These are phyloP conservation scores for Peziza echinospora DNA, from an alignment of 495 filamentous ascomycete genomes.

Conservation along the genomic window DNA sequence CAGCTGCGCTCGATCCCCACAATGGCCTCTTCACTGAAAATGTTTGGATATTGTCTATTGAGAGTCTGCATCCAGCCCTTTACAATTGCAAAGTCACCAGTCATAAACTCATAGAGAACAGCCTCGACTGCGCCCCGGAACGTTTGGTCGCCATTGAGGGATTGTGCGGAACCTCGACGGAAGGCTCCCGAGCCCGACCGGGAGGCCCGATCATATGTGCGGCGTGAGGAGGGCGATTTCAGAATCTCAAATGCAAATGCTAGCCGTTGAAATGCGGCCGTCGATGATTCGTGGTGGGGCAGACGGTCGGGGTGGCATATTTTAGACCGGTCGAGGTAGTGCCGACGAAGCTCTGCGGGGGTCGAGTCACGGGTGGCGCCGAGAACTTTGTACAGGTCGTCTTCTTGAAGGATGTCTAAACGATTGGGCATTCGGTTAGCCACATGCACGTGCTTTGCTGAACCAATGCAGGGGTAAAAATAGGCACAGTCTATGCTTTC, in stretches of 20 bases:
- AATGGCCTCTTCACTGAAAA: conserved; percentile 24
- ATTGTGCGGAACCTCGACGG: conserved; percentile 3
- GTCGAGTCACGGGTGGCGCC: conserved; percentile 20
- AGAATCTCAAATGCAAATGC: conserved; percentile 26
- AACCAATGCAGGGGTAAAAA: too few species aligned
- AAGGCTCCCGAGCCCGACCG: conserved; percentile 6
- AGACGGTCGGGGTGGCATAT: conserved; percentile 25
- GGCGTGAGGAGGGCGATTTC: conserved; percentile 21
- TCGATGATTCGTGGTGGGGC: conserved; percentile 19
- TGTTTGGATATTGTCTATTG: conserved; percentile 21
- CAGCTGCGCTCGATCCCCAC: conserved; percentile 22
- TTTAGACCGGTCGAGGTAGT: conserved; percentile 26
- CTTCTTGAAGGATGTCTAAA: conserved; percentile 23
- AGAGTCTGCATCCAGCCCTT: conserved; percentile 20
- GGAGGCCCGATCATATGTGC: conserved; percentile 22
- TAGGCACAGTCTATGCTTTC: too few species aligned
- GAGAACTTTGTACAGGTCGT: conserved; percentile 25
- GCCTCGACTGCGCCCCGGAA: conserved; percentile 23
- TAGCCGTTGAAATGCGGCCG: conserved; percentile 25
- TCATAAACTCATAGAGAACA: conserved; percentile 25
- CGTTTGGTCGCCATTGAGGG: conserved; percentile 22
- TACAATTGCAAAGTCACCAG: conserved; percentile 23
- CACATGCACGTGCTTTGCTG: too few species aligned
- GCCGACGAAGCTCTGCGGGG: conserved; percentile 22
- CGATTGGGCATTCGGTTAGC: too few species aligned